These are phyloP conservation scores for Kwoniella sp. DNA, from an alignment of 768 basidiomycete genomes.

Conservation along the genomic window DNA sequence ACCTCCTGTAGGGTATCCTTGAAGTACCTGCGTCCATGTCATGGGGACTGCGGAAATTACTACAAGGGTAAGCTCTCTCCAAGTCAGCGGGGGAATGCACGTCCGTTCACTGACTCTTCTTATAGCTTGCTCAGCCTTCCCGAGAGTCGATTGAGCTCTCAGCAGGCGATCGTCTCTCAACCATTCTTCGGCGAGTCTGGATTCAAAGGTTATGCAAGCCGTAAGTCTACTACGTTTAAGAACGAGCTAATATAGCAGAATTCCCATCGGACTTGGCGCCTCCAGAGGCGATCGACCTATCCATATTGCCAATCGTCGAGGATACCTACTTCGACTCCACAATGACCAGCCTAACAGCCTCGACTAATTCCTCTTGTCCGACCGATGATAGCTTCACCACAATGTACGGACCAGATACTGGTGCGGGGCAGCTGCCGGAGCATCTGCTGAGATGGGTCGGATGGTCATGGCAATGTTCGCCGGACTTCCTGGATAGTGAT, in stretches of 20 bases:
- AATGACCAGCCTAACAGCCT: slow-evolving; percentile 25
- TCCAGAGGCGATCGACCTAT: slow-evolving; percentile 12
- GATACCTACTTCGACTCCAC: neutral
- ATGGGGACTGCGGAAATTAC: neutral
- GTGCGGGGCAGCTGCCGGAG: neutral
- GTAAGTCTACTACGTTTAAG: neutral
- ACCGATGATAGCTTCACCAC: neutral
- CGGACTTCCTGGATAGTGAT: neutral
- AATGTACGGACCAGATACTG: neutral
- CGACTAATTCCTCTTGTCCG: slow-evolving; percentile 3
- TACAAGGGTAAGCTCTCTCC: slow-evolving; percentile 4
- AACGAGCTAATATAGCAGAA: neutral
- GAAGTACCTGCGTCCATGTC: neutral
- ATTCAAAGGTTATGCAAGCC: neutral
- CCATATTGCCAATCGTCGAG: neutral
- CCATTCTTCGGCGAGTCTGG: neutral
- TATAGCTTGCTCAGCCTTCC: neutral
- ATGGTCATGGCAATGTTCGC: slow-evolving; percentile 21
- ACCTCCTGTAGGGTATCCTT: slow-evolving; percentile 2
- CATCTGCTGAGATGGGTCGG: slow-evolving; percentile 18
- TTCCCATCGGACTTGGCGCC: neutral
- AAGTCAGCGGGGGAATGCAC: too few relatives aligned
- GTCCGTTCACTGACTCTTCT: neutral
- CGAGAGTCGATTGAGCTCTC: neutral
- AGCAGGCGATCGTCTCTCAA: neutral